A percentile compares a stretch with the other conserved stretches of the same genome.
Evolutionary conservation across 2,329 filamentous ascomycete species (phyloP).

Genomic region (Daldinia sp.): DNA sequence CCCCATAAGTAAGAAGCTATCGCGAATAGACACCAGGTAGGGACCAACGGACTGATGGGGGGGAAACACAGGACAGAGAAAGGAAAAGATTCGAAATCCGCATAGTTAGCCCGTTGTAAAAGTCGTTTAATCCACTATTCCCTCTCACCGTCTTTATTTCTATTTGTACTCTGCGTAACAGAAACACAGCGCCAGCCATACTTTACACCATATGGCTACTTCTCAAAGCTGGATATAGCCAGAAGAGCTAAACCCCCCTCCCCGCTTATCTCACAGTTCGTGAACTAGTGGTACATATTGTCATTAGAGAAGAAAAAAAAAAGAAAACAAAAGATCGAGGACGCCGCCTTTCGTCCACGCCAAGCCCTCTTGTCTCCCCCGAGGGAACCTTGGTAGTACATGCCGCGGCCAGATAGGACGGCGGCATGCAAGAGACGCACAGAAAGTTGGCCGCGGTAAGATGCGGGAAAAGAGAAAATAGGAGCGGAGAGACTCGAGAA

Average conservation of each 20-base stretch:
- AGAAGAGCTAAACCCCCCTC: neutral
- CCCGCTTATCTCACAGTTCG: constrained; percentile 24
- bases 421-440: constrained; percentile 8
- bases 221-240: neutral
- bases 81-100: neutral
- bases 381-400: constrained; percentile 1
- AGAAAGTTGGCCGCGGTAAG: constrained; percentile 22
- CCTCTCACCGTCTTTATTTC: constrained; percentile 4
- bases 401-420: constrained; percentile 11
- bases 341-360: constrained; percentile 15
- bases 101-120: constrained; percentile 3
- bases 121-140: neutral
- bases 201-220: too few relatives aligned
- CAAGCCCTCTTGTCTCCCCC: constrained; percentile 6
- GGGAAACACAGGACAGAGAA: neutral
- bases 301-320: neutral
- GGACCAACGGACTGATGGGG: neutral
- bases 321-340: constrained; percentile 6
- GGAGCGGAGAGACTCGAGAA: constrained; percentile 4
- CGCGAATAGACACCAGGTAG: constrained; percentile 2
- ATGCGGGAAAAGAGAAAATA: constrained; percentile 9
- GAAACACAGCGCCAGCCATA: constrained; percentile 21
- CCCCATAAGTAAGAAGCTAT: constrained; percentile 1
- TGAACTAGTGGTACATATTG: constrained; percentile 6
- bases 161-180: constrained; percentile 18